phyloP scores from a whole-genome alignment of 495 filamentous ascomycete species.

The Annulohypoxylon bovei region DNA sequence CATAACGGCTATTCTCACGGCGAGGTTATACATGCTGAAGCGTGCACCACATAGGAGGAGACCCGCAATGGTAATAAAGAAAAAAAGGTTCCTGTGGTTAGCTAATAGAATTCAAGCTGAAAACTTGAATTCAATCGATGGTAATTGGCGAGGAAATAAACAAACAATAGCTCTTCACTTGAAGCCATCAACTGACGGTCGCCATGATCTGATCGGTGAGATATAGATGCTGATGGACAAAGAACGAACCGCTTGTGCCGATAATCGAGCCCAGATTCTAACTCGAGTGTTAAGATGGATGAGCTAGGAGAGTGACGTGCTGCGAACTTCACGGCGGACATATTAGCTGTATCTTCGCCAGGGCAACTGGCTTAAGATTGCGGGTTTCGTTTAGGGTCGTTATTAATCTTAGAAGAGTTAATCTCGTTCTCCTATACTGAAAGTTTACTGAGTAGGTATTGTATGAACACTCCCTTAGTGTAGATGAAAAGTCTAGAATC shows the following conservation, averaged over 20 bases:
- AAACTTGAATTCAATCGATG: neutral
- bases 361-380: neutral
- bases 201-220: neutral
- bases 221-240: neutral
- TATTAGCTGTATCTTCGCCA: neutral
- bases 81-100: neutral
- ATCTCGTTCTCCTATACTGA: neutral
- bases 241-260: neutral
- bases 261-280: neutral
- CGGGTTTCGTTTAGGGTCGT: neutral
- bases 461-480: neutral
- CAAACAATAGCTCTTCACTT: neutral
- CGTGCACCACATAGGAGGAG: neutral
- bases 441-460: neutral
- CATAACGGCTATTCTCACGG: neutral
- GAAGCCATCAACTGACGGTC: neutral
- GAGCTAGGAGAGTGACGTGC: neutral
- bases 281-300: neutral
- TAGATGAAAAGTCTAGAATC: neutral
- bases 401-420: neutral
- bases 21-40: conserved; percentile 8
- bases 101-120: neutral
- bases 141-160: neutral
- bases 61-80: neutral
- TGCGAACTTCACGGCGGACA: neutral